Percentiles rank a stretch among this genome's conserved stretches.
phyloP scores from a whole-genome alignment of 176 grass and related monocot species.

The Aegilops umbellulata region DNA sequence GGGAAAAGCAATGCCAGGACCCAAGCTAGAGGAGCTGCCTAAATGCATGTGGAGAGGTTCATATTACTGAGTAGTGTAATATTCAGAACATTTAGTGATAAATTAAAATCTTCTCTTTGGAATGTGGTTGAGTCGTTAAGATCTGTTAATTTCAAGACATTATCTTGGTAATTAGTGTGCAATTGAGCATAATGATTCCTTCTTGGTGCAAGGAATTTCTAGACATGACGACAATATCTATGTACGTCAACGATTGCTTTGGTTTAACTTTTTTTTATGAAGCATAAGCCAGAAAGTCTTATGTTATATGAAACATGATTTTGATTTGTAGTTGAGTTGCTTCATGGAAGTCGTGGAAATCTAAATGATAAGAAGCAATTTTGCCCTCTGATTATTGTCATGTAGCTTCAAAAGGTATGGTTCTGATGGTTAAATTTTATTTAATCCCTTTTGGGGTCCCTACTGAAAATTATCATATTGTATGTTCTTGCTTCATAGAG shows the following conservation, averaged over 20 bases:
- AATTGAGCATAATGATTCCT: background rate
- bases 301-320: no score
- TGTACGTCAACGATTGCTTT: no score
- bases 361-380: slow-evolving; percentile 91
- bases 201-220: no score
- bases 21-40: slow-evolving; percentile 72
- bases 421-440: slow-evolving; percentile 9
- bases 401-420: slow-evolving; percentile 56
- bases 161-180: background rate
- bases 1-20: slow-evolving; percentile 69
- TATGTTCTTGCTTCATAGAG: no score
- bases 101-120: background rate
- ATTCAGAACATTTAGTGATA: background rate
- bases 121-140: no score
- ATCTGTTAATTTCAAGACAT: background rate
- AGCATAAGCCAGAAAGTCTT: no score
- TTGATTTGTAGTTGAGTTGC: slow-evolving; percentile 40
- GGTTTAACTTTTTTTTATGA: no score
- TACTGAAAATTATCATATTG: background rate
- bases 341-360: slow-evolving; percentile 76
- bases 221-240: no score
- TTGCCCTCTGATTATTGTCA: background rate
- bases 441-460: background rate
- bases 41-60: slow-evolving; percentile 86
- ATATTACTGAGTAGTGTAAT: background rate